These are phyloP conservation scores for Aspergillus conjunctus DNA, from an alignment of 495 filamentous ascomycete species.

Conservation along the genomic window DNA sequence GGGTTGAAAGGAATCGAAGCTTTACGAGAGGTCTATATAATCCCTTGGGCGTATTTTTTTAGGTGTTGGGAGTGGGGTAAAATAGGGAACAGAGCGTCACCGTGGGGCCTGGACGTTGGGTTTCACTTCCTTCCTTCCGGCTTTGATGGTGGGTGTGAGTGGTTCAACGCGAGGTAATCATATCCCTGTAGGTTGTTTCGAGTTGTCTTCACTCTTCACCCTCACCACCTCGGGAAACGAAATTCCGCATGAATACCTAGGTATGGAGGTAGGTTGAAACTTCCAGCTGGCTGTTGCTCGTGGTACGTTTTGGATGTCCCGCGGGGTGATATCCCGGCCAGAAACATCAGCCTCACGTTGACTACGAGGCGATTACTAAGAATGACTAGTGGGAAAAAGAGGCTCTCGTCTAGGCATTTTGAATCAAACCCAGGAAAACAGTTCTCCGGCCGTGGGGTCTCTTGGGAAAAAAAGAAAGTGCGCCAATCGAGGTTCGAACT, in stretches of 20 bases:
- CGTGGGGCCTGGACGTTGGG: slow-evolving; percentile 10
- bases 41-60: neutral
- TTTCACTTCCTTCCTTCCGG: neutral
- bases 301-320: too few relatives aligned
- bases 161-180: neutral
- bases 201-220: too few relatives aligned
- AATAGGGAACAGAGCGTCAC: slow-evolving; percentile 8
- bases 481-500: slow-evolving; percentile 14
- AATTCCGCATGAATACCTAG: too few relatives aligned
- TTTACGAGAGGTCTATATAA: slow-evolving; percentile 1
- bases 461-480: slow-evolving; percentile 5
- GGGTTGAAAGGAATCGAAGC: neutral
- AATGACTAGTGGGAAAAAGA: neutral
- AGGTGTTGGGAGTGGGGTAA: slow-evolving; percentile 3
- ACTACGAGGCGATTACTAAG: neutral
- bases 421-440: neutral
- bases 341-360: neutral
- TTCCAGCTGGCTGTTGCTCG: too few relatives aligned
- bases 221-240: too few relatives aligned
- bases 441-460: neutral
- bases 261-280: too few relatives aligned
- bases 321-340: neutral
- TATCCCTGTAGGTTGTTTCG: too few relatives aligned
- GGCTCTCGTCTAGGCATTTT: neutral
- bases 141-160: neutral